Base-by-base conservation (phyloP, 768 basidiomycete species). In the Clathrus columnatus region DNA sequence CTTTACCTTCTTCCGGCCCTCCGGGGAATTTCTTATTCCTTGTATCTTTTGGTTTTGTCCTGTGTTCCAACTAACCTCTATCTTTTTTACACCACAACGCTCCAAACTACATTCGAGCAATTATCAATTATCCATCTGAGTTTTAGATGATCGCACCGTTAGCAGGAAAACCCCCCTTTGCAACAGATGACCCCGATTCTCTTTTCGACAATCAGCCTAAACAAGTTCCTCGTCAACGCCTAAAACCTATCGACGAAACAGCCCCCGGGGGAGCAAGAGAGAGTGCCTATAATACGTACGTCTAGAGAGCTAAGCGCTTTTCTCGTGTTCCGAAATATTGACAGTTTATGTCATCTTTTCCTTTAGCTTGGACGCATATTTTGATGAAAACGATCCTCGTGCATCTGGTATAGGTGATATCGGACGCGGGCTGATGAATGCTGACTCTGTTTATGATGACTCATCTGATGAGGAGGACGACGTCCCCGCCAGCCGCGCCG, bases 211-310 rank as follows among this genome's bases (percentile, higher is more conserved):
- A 75, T 16, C 68, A 72, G 28, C 69, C 69, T 49, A 69, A 70
- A 21, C 72, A 72, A 0, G 71, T 70, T 61, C 60, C 58, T 53
- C 59, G 62, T 59, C 70, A 69, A 63, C 69, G 76, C 62, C 59
- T 74, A 60, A 71, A 76, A 66, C 69, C 72, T 66, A 72, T 60
- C 58, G 51, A 68, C 63, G 51, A 63, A 70, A 45, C 69, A 76
- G n/a, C 49, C 42, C 61, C 62, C 36, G 76, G 77, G 14, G 81
- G 82, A 65, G 73, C 71, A 54, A 71, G 83, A 57, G 71, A 77
- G 24, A 84, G 84, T 30, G 80, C 79, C 53, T 83, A 85, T 67
- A 80, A 81, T 66, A 74, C 85, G 87, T 90, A 69, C 32, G 84
- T 76, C 8, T 48, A 11, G 46, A 17, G 7, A 20, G 29, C 41